A percentile compares a stretch with the other conserved stretches of the same genome.
Conservation (phyloP, 169 alveolate species). For the Pseudocohnilembus persalinus region DNA sequence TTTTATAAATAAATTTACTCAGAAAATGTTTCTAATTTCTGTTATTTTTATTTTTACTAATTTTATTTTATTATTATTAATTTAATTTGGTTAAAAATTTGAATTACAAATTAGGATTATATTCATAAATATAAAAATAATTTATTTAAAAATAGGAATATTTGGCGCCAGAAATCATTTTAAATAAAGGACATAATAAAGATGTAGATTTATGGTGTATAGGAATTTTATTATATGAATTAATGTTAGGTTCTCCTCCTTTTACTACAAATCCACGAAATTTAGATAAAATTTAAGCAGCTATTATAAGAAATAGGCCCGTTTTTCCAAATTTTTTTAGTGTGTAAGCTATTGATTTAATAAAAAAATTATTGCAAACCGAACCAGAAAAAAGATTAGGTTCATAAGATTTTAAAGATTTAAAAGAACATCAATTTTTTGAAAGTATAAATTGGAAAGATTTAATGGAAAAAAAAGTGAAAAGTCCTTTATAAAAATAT, state of each 20-base stretch:
- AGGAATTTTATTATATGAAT: conserved; percentile 53
- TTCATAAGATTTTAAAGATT: conserved; percentile 32
- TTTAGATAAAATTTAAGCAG: conserved; percentile 15
- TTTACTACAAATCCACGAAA: conserved; percentile 26
- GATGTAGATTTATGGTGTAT: conserved; percentile 60
- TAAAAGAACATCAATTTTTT: conserved; percentile 56
- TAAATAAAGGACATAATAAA: conserved; percentile 53
- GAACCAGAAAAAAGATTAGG: conserved; percentile 55
- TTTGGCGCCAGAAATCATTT: conserved; percentile 65
- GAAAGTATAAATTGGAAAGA: conserved; percentile 43
- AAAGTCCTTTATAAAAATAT: conserved; percentile 23
- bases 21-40: no score
- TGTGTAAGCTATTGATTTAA: conserved; percentile 45
- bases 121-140: no score
- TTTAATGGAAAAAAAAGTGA: conserved; percentile 29
- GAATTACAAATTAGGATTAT: no score
- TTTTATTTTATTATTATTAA: no score
- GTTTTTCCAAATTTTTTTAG: conserved; percentile 24
- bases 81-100: no score
- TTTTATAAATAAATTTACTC: no score
- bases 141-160: conserved; percentile 33
- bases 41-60: no score
- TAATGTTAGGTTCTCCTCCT: conserved; percentile 53
- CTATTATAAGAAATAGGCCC: conserved; percentile 16
- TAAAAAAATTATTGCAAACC: conserved; percentile 33